phyloP scores from a whole-genome alignment of 192 early-diverging fungal species.

The Gonapodya prolifera region DNA sequence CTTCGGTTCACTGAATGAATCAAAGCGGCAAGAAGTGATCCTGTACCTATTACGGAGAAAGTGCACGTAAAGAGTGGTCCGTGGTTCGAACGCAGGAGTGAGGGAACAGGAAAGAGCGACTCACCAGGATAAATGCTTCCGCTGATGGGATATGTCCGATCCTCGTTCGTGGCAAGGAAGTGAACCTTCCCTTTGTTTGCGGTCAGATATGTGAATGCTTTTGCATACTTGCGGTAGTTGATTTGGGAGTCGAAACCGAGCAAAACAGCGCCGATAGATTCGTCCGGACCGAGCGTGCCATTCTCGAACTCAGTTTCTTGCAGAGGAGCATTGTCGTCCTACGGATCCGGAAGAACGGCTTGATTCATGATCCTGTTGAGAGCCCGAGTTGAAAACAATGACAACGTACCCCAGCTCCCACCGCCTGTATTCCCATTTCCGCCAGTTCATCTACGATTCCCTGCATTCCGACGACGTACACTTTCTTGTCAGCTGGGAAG shows the following conservation, averaged over 20 bases:
- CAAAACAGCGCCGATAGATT: constrained; percentile 75
- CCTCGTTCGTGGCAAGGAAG: constrained; percentile 90
- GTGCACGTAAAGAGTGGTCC: too few species aligned
- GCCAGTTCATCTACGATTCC: constrained; percentile 81
- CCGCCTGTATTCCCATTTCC: constrained; percentile 54
- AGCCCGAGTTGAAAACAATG: background rate
- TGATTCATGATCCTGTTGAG: constrained; percentile 14
- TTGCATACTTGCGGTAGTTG: constrained; percentile 86
- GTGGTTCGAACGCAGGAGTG: too few species aligned
- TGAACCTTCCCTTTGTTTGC: constrained; percentile 48
- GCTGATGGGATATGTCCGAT: constrained; percentile 75
- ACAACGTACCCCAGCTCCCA: constrained; percentile 30
- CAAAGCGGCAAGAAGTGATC: constrained; percentile 65
- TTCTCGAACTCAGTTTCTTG: constrained; percentile 34
- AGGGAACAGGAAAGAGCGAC: too few species aligned
- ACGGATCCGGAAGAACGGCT: background rate
- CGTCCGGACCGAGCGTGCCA: constrained; percentile 38
- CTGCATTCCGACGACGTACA: constrained; percentile 79
- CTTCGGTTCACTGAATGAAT: constrained; percentile 57
- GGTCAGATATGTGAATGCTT: constrained; percentile 74
- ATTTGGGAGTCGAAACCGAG: constrained; percentile 86
- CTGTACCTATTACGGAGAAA: constrained; percentile 42
- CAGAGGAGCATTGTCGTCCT: constrained; percentile 35
- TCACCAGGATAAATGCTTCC: constrained; percentile 60
- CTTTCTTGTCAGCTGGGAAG: constrained; percentile 78